These are phyloP conservation scores for Brettanomyces bruxellensis DNA, from an alignment of 805 yeast species.

Conservation along the genomic window DNA sequence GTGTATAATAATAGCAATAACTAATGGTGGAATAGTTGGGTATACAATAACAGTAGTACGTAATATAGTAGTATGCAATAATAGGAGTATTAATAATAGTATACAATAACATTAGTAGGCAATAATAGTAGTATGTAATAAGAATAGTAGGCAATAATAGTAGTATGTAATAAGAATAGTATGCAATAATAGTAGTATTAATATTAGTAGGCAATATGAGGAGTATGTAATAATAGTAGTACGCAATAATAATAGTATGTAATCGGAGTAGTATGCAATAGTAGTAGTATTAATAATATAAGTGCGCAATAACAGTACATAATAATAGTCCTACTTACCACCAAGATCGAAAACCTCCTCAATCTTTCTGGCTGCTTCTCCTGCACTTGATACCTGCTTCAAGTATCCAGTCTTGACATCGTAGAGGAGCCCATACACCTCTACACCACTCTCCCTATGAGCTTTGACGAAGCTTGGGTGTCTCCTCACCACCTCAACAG, in stretches of 20 bases:
- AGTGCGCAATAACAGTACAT: too few species aligned
- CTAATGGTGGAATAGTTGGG: too few species aligned
- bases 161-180: too few species aligned
- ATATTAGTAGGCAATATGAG: too few species aligned
- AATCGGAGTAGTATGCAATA: background rate
- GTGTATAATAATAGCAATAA: too few species aligned
- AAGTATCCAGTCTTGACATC: constrained; percentile 73
- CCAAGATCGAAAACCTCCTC: background rate
- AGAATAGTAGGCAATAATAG: background rate
- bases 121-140: too few species aligned
- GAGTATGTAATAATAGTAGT: too few species aligned
- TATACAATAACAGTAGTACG: too few species aligned
- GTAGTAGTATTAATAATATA: too few species aligned
- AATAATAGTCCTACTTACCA: background rate
- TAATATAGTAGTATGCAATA: too few species aligned
- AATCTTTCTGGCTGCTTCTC: background rate
- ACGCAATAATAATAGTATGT: background rate
- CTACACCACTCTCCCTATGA: constrained; percentile 48
- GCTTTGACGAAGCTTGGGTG: constrained; percentile 67
- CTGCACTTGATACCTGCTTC: constrained; percentile 18
- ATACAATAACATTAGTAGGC: background rate
- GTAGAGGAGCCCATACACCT: constrained; percentile 77
- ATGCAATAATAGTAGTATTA: too few species aligned
- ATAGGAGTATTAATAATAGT: background rate
- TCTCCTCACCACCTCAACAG: constrained; percentile 56